Base-by-base conservation (phyloP, 345 rosid species). In the Camelina hispida region DNA sequence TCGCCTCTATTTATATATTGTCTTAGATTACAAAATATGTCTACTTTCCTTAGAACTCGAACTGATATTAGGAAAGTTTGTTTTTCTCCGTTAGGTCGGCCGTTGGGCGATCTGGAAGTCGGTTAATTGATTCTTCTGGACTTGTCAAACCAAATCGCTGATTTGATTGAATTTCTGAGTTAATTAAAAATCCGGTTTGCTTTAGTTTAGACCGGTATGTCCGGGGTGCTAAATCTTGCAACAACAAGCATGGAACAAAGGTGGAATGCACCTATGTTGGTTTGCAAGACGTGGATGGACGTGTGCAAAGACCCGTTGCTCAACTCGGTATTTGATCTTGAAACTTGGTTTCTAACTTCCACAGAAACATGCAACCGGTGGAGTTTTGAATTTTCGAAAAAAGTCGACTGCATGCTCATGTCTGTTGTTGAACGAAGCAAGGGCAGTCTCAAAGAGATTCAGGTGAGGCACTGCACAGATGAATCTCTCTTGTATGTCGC, bases 401-500 rank as follows among this genome's bases (percentile, higher is more conserved):
- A 71, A 73, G 74, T 92, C 16, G 91, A 92, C 71, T 81, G 87
- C 40, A 43, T 83, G 81, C 84, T 92, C 69, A 73, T 73, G 32
- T 85, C 87, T 4, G 89, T 74, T 52, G 73, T 85, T 38, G 67
- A 68, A 52, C 81, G 87, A 87, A 86, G 91, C 81, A 55, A 61
- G 23, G 87, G 81, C 2, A 57, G 70, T 16, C 86, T 92, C 47
- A 77, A 77, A 10, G 75, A 68, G 53, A 80, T 92, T 50, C 88
- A 77, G 46, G 75, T 85, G 51, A 81, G 91, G 10, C 93, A 89
- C 81, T 89, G 93, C 85, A 87, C 94, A 16, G 87, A 92, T 78
- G 78, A 54, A 15, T 71, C 96, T 56, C 71, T 92, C 67, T 70
- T 63, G 22, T 75, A 78, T 50, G 89, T 69, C 18, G 89, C 93